Evolutionary conservation across 768 basidiomycete species (phyloP), one percentile per base, ranked within the genome.

Genomic region (Boletus reticuloceps): DNA sequence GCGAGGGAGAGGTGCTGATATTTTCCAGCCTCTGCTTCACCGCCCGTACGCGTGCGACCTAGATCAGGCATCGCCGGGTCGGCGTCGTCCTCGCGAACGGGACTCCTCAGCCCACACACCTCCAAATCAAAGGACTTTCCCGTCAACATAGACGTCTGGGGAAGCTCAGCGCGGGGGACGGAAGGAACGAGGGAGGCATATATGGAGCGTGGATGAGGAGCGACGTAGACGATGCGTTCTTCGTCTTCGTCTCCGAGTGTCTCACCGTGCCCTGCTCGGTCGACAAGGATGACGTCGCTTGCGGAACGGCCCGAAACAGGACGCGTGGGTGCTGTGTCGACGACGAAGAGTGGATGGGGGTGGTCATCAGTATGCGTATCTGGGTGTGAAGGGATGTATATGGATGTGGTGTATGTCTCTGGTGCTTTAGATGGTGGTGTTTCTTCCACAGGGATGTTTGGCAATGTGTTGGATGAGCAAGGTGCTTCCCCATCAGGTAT

Each of bases 211-310:
- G 88, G 89, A 63, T 88, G 81, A 0, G 89, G 89, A 0, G 88
- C 88, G 25, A 83, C 84, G 63, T 91, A 91, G 11, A 91, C 88
- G 51, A 91, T 90, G 5, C 81, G 65, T 53, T 91, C 89, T 19
- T 67, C 58, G 3, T 66, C 58, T 29, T 51, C 46, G 25, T 64
- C 70, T 1, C 64, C 70, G 25, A 60, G 55, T 1, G 37, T 56
- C 34, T 51, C 52, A 0, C 57, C 62, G 11, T 58, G 53, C 1
- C 60, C 63, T 4, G 54, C 32, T 12, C 64, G 56, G 52, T 70
- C 63, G 39, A 65, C 47, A 20, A 64, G 64, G 31, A 69, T 65
- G 40, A 51, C 46, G 2, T 72, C 67, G 19, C 59, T 69, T 14
- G 56, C 37, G 22, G 61, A 51, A 20, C 50, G 54, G 9, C n/a